phyloP scores from a whole-genome alignment of 768 basidiomycete genomes.

The Rhodosporidiobolus odoratus region DNA sequence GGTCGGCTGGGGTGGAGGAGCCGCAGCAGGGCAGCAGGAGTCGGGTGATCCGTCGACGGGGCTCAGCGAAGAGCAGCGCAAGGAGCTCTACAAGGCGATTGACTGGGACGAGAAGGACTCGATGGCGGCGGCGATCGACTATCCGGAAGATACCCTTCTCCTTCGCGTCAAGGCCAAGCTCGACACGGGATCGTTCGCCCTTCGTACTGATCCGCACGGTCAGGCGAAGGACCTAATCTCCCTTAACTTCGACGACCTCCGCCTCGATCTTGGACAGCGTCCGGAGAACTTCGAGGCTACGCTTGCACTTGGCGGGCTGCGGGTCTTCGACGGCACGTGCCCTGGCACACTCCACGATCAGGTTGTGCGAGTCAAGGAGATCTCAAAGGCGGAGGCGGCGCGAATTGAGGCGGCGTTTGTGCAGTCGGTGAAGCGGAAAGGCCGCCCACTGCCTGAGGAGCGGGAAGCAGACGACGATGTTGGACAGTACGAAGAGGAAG shows the following conservation, averaged over 20 bases:
- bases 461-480: constrained; percentile 33
- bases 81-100: constrained; percentile 79
- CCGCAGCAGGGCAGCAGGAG: constrained; percentile 28
- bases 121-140: constrained; percentile 62
- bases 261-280: constrained; percentile 75
- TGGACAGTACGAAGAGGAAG: constrained; percentile 24
- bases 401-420: constrained; percentile 40
- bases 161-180: constrained; percentile 68
- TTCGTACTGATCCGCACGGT: constrained; percentile 65
- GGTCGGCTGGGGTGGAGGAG: constrained; percentile 55
- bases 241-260: constrained; percentile 77
- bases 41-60: constrained; percentile 40
- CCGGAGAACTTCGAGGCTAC: constrained; percentile 80
- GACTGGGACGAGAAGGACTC: constrained; percentile 86
- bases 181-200: constrained; percentile 77
- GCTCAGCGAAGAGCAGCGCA: constrained; percentile 85
- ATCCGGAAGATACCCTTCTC: constrained; percentile 73
- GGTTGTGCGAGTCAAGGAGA: constrained; percentile 76
- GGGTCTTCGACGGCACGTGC: constrained; percentile 88
- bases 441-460: constrained; percentile 31
- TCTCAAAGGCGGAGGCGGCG: constrained; percentile 19
- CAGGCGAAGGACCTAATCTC: constrained; percentile 68
- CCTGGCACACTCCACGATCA: constrained; percentile 72
- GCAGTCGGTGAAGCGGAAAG: constrained; percentile 40
- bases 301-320: constrained; percentile 75